Base-by-base conservation (phyloP, 225 moss, liverwort and hornwort species). In the Bryum argenteum region DNA sequence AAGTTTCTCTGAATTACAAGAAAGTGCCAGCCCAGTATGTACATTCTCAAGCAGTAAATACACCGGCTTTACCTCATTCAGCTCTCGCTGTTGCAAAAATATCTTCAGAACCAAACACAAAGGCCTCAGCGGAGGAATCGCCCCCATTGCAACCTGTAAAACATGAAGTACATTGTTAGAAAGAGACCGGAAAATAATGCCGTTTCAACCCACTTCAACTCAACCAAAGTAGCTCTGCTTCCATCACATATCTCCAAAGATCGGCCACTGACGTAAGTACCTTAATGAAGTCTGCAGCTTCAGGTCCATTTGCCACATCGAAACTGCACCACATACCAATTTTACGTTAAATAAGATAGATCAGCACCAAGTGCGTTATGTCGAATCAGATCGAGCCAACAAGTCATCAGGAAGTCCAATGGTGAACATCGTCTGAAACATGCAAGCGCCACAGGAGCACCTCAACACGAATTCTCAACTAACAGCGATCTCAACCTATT, bases 261-360 rank as follows among this genome's bases (percentile, higher is more conserved):
- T 66, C 42, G 4, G 16, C 47, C 56, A 8, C 33, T 13, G 54
- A 19, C 41, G 23, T 43, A 67, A 21, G 47, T 83, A 98, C 97
- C 91, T 68, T 88, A 52, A 98, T 94, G 67, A 94, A 98, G 9
- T 86, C 88, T 67, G 98, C 98, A 77, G 98, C 98, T 78, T 98
- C 92, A 18, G 98, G 98, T 73, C 98, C 98, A 78, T 98, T 98
- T 39, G 92, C 87, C 39, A 98, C 98, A 76, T 98, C 98, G 82
- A 98, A 98, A 79, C 98, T 98, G 77, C 75, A 81, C 61, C 39
- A 72, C 56, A 69, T 16, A 22, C 57, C 54, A 62, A 61, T n/a
- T 62, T 16, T 39, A 54, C 2, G 57, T 80, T 58, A 67, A 10
- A 72, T 40, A 9, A 11, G 10, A 33, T 41, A 58, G 6, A 13